Evolutionary conservation across 306 rosid species (phyloP).

Genomic region (Coriaria nepalensis): DNA sequence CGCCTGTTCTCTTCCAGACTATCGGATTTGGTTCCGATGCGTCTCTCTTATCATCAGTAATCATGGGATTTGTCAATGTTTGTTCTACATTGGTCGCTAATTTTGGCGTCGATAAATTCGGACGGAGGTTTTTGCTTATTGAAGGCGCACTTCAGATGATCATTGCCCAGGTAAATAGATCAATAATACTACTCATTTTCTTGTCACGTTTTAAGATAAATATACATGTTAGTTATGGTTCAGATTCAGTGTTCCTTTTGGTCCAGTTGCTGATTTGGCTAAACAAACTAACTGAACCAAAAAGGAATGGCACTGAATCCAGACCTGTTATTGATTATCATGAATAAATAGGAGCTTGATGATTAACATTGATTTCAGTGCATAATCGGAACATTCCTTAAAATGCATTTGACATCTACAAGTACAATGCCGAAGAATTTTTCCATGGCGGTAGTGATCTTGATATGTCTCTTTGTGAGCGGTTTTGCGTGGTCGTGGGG

Average conservation of each 20-base stretch:
- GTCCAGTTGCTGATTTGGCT: too few relatives aligned
- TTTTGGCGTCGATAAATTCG: conserved; percentile 14
- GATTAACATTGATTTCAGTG: too few relatives aligned
- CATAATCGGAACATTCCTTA: conserved; percentile 8
- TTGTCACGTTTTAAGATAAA: too few relatives aligned
- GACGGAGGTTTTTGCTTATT: conserved; percentile 16
- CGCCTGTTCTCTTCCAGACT: conserved; percentile 25
- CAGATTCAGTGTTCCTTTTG: too few relatives aligned
- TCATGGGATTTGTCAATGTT: conserved; percentile 17
- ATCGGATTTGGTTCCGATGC: conserved; percentile 21
- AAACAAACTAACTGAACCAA: too few relatives aligned
- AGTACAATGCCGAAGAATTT: conserved; percentile 3
- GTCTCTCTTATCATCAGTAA: conserved; percentile 16
- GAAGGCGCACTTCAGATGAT: conserved; percentile 23
- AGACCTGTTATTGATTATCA: too few relatives aligned
- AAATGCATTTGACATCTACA: conserved; percentile 1
- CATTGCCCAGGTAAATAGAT: conserved; percentile 16
- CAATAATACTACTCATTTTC: neutral
- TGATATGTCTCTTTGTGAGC: conserved; percentile 15
- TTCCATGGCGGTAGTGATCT: conserved; percentile 3
- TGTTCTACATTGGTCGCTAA: conserved; percentile 14
- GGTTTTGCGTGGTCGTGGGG: conserved; percentile 37
- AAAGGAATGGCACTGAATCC: too few relatives aligned
- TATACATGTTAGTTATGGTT: too few relatives aligned
- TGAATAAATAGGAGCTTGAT: too few relatives aligned